Evolutionary conservation across 2,329 filamentous ascomycete species (phyloP), one percentile per base, ranked within the genome.

Genomic region (Aspergillus calidoustus): DNA sequence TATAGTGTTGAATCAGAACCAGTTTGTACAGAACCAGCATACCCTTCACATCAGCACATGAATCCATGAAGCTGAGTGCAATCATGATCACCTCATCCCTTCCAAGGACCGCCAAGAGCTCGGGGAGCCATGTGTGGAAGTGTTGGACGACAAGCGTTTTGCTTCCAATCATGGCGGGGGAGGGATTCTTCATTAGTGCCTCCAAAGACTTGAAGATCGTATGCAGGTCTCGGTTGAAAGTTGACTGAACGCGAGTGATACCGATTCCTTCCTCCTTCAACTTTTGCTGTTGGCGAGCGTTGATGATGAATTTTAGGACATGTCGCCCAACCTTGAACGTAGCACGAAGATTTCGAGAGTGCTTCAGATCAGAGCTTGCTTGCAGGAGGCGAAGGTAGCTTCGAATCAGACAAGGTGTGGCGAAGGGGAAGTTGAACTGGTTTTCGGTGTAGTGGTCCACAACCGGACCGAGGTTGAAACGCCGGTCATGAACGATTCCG

Each of bases 111-210:
- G 89, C 87, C 0, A 87, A 84, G 9, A 99, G 86, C 73, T 98
- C 94, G 0, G 95, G 94, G n/a, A 99, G 82, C 95, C 95, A 99
- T 0, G 91, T 91, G 73, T 98, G 94, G 75, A 98, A 96, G 75
- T 98, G 92, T 76, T 99, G 95, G 13, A 98, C 93, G 2, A 96
- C 89, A 54, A 99, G 82, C 0, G 95, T 98, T 78, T 99, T 96
- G 65, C 91, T 98, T 38, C 95, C 95, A 15, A 98, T 91, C 25
- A 98, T 81, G 19, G 93, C 89, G 0, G 95, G 91, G 2, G 92
- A 91, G 1, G 88, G 84, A 74, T 92, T 97, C 63, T 89, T 88
- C 92, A 99, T 97, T 79, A 99, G 86, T 17, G 86, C 84, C 77
- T 98, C 93, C 25, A 99, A 83, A 1, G 92, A 91, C 73, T 93